Percentiles rank a stretch among this genome's conserved stretches.
Evolutionary conservation across 257 asterid genomes (phyloP).

Genomic region (Linaria vulgaris): DNA sequence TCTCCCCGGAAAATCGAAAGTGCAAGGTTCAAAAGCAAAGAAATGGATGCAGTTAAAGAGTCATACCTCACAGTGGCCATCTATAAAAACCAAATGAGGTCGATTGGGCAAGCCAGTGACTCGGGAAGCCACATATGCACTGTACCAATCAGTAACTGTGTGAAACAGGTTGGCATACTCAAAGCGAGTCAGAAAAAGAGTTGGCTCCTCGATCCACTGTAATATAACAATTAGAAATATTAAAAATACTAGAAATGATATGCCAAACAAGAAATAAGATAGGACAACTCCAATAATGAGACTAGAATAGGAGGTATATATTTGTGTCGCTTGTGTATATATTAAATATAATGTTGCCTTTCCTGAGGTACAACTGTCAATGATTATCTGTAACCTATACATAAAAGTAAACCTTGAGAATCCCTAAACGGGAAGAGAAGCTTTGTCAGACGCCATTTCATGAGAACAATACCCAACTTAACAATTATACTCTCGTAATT

Average conservation of each 20-base stretch:
- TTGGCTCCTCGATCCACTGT: constrained; percentile 98
- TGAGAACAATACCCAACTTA: background rate
- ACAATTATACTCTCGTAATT: background rate
- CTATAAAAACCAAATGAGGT: constrained; percentile 85
- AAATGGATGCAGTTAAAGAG: constrained; percentile 8
- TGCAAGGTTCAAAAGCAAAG: background rate
- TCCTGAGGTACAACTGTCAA: background rate
- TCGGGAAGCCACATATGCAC: constrained; percentile 85
- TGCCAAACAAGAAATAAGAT: background rate
- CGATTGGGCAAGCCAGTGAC: constrained; percentile 91
- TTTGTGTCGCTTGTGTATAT: background rate
- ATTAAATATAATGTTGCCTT: background rate
- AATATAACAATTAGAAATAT: constrained; percentile 26
- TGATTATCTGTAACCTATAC: background rate
- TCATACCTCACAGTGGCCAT: constrained; percentile 95
- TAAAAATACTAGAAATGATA: constrained; percentile 10
- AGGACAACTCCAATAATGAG: background rate
- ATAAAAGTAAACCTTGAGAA: background rate
- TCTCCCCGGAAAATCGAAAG: background rate
- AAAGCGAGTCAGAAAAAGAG: constrained; percentile 78
- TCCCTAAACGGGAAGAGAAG: background rate
- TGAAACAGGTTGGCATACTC: constrained; percentile 96
- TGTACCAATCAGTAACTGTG: constrained; percentile 97
- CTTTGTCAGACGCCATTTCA: background rate
- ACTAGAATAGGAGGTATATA: constrained; percentile 8